Conservation (phyloP, 2,329 filamentous ascomycete species). For the Botrytis deweyae region DNA sequence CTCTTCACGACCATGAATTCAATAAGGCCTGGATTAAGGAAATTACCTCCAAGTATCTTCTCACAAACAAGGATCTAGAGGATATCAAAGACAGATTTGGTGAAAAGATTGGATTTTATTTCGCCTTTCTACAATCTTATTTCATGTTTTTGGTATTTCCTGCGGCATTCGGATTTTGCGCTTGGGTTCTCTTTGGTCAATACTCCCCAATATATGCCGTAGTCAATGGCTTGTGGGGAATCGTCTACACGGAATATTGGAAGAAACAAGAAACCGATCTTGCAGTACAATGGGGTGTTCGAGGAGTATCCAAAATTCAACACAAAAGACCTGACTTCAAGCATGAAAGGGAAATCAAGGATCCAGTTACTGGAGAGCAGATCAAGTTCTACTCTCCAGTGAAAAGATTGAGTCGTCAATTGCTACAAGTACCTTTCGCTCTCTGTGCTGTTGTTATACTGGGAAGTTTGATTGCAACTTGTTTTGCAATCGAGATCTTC, state of each 20-base stretch:
- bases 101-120: constrained; percentile 89
- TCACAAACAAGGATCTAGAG: constrained; percentile 66
- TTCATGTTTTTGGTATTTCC: constrained; percentile 83
- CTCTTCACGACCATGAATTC: constrained; percentile 73
- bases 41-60: constrained; percentile 69
- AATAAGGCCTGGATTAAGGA: constrained; percentile 75
- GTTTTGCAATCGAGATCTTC: constrained; percentile 93
- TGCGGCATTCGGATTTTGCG: constrained; percentile 70
- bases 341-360: constrained; percentile 73
- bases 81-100: constrained; percentile 75
- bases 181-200: constrained; percentile 79
- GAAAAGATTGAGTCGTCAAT: constrained; percentile 61
- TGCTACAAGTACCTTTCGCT: constrained; percentile 73
- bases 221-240: constrained; percentile 79
- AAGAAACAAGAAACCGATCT: constrained; percentile 89
- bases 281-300: constrained; percentile 83
- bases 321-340: constrained; percentile 73
- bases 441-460: constrained; percentile 69
- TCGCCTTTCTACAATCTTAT: constrained; percentile 89
- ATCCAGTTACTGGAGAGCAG: constrained; percentile 70
- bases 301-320: constrained; percentile 79
- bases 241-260: constrained; percentile 93
- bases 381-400: constrained; percentile 60
- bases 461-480: constrained; percentile 78
- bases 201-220: constrained; percentile 82